phyloP scores from a whole-genome alignment of 1,139 yeast species.

The Geotrichum bryndzae region DNA sequence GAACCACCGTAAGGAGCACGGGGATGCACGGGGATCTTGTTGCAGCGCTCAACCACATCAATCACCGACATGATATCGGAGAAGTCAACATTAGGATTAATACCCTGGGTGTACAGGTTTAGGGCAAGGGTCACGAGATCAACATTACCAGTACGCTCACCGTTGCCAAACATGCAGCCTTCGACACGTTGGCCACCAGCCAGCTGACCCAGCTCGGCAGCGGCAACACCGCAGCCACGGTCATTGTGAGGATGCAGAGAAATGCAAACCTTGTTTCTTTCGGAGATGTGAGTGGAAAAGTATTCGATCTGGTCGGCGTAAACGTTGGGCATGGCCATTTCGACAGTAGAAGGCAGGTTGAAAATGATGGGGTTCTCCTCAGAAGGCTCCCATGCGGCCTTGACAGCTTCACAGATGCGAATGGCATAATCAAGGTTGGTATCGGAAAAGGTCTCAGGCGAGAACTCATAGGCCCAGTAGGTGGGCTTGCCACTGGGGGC shows the following conservation, averaged over 20 bases:
- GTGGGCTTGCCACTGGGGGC: constrained; percentile 69
- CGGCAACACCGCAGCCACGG: constrained; percentile 97
- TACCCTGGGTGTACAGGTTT: constrained; percentile 91
- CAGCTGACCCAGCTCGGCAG: constrained; percentile 85
- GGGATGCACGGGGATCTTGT: constrained; percentile 87
- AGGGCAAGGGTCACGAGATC: constrained; percentile 89
- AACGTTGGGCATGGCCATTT: constrained; percentile 86
- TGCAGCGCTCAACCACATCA: constrained; percentile 85
- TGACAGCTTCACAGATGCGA: constrained; percentile 90
- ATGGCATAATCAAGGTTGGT: constrained; percentile 79
- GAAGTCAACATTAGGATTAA: constrained; percentile 78
- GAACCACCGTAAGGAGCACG: constrained; percentile 98
- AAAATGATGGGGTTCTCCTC: constrained; percentile 81
- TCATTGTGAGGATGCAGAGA: constrained; percentile 96
- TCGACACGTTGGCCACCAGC: constrained; percentile 98
- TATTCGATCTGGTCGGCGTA: constrained; percentile 96
- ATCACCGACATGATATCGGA: constrained; percentile 76
- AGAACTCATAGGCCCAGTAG: constrained; percentile 84
- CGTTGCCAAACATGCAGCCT: constrained; percentile 95
- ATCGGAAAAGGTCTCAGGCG: constrained; percentile 93
- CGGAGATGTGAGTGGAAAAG: constrained; percentile 67
- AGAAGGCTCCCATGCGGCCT: constrained; percentile 85
- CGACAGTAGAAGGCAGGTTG: constrained; percentile 98
- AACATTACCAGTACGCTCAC: constrained; percentile 97
- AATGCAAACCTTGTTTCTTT: constrained; percentile 80